phyloP scores from a whole-genome alignment of 1,139 yeast species.

The Debaryomyces coudertii region DNA sequence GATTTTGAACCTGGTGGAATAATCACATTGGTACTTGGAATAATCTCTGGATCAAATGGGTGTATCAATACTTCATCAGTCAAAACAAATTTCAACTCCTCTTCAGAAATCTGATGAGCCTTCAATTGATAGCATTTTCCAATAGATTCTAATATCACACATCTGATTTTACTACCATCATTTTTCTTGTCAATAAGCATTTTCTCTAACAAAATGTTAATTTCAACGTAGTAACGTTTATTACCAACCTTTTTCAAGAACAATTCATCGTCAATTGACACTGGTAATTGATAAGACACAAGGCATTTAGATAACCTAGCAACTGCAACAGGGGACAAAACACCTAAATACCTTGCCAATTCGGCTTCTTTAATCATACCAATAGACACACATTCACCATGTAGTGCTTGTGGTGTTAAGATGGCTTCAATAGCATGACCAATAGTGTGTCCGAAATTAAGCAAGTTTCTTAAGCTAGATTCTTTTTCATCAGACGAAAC shows the following conservation, averaged over 20 bases:
- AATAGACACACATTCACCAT: conserved; percentile 96
- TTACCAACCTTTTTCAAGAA: conserved; percentile 70
- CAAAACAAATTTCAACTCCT: conserved; percentile 76
- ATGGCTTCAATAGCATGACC: conserved; percentile 99
- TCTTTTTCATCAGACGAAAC: conserved; percentile 96
- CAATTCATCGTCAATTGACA: conserved; percentile 68
- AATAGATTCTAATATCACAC: conserved; percentile 78
- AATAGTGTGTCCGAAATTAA: conserved; percentile 95
- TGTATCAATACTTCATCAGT: conserved; percentile 80
- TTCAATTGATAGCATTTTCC: conserved; percentile 88
- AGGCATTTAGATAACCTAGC: conserved; percentile 85
- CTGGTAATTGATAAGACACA: conserved; percentile 83
- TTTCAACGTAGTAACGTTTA: conserved; percentile 63
- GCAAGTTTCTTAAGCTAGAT: conserved; percentile 86
- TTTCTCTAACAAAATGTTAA: conserved; percentile 70
- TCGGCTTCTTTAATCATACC: conserved; percentile 97
- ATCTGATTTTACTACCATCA: conserved; percentile 87
- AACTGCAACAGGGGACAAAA: conserved; percentile 89
- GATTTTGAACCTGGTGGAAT: conserved; percentile 97
- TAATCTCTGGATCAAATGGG: conserved; percentile 45
- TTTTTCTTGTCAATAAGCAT: conserved; percentile 98
- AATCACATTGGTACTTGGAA: conserved; percentile 53
- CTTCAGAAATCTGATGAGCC: conserved; percentile 83
- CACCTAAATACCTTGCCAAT: conserved; percentile 84
- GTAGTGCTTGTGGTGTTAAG: conserved; percentile 91